Conservation (phyloP, 139 green algal species). For the Choricystis sp. region DNA sequence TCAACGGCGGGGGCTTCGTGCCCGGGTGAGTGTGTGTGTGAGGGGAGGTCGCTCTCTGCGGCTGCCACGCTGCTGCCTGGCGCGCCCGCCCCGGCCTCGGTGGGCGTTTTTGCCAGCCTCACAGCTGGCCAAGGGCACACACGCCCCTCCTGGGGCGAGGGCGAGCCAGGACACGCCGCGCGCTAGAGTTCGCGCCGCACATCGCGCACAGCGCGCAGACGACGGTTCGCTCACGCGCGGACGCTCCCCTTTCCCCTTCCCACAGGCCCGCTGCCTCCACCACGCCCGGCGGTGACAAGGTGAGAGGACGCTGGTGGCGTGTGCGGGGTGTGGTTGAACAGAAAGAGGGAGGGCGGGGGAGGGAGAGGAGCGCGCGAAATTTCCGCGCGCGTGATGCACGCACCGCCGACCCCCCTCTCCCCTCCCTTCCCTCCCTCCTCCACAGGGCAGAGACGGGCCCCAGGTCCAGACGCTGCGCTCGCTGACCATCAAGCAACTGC, state of each 20-base stretch:
- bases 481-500: conserved; percentile 50
- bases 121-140: no score
- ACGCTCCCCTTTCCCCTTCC: no score
- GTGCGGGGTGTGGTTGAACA: no score
- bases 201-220: neutral
- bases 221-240: no score
- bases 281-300: neutral
- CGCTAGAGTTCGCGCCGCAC: no score
- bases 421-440: neutral
- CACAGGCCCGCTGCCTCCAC: no score
- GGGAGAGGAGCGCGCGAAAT: no score
- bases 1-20: conserved; percentile 55
- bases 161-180: no score
- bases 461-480: conserved; percentile 31
- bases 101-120: neutral
- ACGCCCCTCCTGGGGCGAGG: no score
- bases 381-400: neutral
- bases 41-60: neutral
- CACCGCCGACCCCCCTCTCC: neutral
- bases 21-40: conserved; percentile 9
- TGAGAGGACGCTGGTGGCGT: neutral
- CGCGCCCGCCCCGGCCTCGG: neutral
- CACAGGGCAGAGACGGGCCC: conserved; percentile 9
- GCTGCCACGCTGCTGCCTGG: neutral
- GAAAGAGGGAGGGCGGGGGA: no score